phyloP scores from a whole-genome alignment of 345 rosid genomes.

The Citrus cavaleriei region DNA sequence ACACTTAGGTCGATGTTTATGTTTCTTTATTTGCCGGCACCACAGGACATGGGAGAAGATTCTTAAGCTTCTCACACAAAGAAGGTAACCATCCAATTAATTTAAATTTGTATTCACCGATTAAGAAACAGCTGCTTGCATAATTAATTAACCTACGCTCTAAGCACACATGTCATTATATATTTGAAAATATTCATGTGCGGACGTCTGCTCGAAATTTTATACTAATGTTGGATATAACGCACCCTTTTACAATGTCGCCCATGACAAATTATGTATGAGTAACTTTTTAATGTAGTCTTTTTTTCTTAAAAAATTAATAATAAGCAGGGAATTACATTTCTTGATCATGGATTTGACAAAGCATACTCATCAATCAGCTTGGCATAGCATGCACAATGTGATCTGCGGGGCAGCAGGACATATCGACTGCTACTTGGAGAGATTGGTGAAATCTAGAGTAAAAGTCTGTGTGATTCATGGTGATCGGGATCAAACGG shows the following conservation, averaged over 20 bases:
- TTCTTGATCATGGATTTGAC: conserved; percentile 38
- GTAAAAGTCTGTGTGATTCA: conserved; percentile 48
- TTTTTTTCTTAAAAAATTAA: too few species aligned
- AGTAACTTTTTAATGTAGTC: too few species aligned
- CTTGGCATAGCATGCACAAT: conserved; percentile 79
- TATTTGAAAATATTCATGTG: too few species aligned
- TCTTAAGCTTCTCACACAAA: conserved; percentile 49
- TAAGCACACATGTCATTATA: too few species aligned
- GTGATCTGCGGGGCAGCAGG: conserved; percentile 72
- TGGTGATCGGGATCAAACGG: conserved; percentile 47
- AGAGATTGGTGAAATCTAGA: conserved; percentile 24
- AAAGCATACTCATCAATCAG: conserved; percentile 76
- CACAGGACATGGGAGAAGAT: conserved; percentile 67
- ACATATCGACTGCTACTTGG: conserved; percentile 44
- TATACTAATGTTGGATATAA: too few species aligned
- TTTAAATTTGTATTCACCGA: too few species aligned
- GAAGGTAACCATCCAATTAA: conserved; percentile 32
- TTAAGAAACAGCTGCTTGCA: too few species aligned
- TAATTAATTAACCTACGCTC: too few species aligned
- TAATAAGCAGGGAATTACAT: conserved; percentile 37
- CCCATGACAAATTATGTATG: too few species aligned
- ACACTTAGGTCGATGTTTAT: conserved; percentile 60
- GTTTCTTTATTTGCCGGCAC: conserved; percentile 54
- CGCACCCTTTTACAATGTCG: too few species aligned
- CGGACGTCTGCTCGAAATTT: too few species aligned